A percentile compares a stretch with the other conserved stretches of the same genome.
phyloP scores from a whole-genome alignment of 345 rosid species.

The Balakata baccata region DNA sequence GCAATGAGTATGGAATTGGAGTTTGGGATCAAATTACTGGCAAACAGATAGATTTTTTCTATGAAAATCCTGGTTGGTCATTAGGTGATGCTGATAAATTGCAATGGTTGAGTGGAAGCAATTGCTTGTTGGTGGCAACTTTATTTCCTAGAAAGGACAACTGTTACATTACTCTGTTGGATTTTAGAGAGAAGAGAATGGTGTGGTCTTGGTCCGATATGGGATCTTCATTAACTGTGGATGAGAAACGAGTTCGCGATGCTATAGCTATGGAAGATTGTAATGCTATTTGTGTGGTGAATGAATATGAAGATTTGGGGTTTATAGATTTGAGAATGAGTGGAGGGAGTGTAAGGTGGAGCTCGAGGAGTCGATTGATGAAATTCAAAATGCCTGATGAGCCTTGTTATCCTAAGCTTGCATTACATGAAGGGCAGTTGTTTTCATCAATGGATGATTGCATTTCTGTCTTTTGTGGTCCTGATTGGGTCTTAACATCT shows the following conservation, averaged over 20 bases:
- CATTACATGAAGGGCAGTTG: conserved; percentile 76
- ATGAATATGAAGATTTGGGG: conserved; percentile 90
- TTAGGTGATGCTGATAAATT: conserved; percentile 93
- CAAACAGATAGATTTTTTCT: conserved; percentile 82
- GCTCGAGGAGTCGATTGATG: conserved; percentile 82
- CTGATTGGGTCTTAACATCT: conserved; percentile 83
- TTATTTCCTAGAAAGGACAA: conserved; percentile 94
- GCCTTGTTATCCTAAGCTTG: conserved; percentile 87
- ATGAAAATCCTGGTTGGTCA: conserved; percentile 82
- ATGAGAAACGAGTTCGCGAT: conserved; percentile 90
- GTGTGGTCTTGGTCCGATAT: conserved; percentile 98
- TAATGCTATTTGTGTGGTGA: conserved; percentile 80
- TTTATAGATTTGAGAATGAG: conserved; percentile 77
- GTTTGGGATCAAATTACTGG: conserved; percentile 95
- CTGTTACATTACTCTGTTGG: conserved; percentile 88
- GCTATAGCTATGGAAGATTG: conserved; percentile 91
- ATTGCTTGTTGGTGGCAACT: conserved; percentile 81
- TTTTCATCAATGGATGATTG: conserved; percentile 95
- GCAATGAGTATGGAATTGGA: conserved; percentile 92
- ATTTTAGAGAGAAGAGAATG: conserved; percentile 79
- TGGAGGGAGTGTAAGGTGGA: conserved; percentile 84
- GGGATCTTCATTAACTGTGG: conserved; percentile 50
- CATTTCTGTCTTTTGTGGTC: conserved; percentile 82
- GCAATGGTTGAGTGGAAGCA: conserved; percentile 72
- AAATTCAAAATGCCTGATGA: conserved; percentile 85